Evolutionary conservation across 257 asterid genomes (phyloP).

Genomic region (Solanum bukasovii): DNA sequence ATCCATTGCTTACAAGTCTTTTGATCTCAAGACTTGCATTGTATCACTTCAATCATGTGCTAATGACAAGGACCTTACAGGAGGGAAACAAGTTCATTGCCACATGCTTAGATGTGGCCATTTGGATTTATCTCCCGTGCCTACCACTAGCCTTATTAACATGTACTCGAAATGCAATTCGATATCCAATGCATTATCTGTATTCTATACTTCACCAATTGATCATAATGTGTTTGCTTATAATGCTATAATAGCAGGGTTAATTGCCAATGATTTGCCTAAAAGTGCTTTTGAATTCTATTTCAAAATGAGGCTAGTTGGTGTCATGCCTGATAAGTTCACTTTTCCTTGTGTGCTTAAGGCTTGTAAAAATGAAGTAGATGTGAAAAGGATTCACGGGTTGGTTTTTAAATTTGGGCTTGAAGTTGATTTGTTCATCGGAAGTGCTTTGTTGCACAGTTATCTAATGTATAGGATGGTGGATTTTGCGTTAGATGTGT

Average conservation of each 20-base stretch:
- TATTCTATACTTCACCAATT: constrained; percentile 33
- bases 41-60: constrained; percentile 62
- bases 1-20: constrained; percentile 8
- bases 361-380: constrained; percentile 32
- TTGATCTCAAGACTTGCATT: constrained; percentile 28
- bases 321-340: constrained; percentile 63
- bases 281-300: constrained; percentile 33
- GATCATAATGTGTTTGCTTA: constrained; percentile 51
- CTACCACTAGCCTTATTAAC: constrained; percentile 73
- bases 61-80: constrained; percentile 23
- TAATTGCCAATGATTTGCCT: constrained; percentile 27
- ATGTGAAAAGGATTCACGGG: constrained; percentile 44
- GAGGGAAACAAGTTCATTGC: constrained; percentile 47
- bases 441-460: constrained; percentile 58
- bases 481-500: constrained; percentile 42
- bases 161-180: constrained; percentile 81
- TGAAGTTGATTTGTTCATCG: constrained; percentile 48
- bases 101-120: constrained; percentile 40
- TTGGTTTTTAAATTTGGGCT: constrained; percentile 49
- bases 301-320: constrained; percentile 35
- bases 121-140: constrained; percentile 39
- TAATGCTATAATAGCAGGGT: constrained; percentile 64
- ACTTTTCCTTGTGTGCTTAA: constrained; percentile 78
- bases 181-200: constrained; percentile 43
- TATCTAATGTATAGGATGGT: constrained; percentile 45